Evolutionary conservation across 1,139 yeast genomes (phyloP).

Genomic region (Hemisphaericaspora xylofermentans): DNA sequence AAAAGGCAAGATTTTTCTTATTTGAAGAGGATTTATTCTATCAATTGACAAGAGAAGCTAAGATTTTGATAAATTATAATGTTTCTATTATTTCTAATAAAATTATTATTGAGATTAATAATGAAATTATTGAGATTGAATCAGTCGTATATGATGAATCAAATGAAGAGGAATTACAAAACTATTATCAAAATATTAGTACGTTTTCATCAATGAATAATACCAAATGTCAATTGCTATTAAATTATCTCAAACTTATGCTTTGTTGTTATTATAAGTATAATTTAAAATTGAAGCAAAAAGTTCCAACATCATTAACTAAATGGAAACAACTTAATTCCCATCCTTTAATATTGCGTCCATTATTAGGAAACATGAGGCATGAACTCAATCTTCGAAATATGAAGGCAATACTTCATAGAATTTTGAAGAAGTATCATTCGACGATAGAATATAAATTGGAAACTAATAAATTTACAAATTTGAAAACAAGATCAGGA

Average conservation of each 20-base stretch:
- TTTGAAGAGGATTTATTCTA: conserved; percentile 84
- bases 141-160: conserved; percentile 51
- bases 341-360: conserved; percentile 57
- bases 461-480: conserved; percentile 23
- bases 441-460: conserved; percentile 20
- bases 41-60: conserved; percentile 75
- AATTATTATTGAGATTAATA: conserved; percentile 63
- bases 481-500: conserved; percentile 17
- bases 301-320: conserved; percentile 48
- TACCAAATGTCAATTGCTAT: conserved; percentile 51
- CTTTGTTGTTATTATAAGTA: conserved; percentile 59
- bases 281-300: conserved; percentile 47
- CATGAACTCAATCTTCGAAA: conserved; percentile 55
- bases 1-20: conserved; percentile 63
- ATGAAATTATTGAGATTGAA: conserved; percentile 72
- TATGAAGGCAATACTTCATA: conserved; percentile 42
- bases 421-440: conserved; percentile 21
- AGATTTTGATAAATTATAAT: conserved; percentile 66
- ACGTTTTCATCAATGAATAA: conserved; percentile 34
- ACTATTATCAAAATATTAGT: conserved; percentile 31
- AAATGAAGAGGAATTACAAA: conserved; percentile 38
- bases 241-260: conserved; percentile 55
- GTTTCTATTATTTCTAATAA: conserved; percentile 67
- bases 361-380: conserved; percentile 66
- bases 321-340: conserved; percentile 51